Evolutionary conservation across 2,329 filamentous ascomycete species (phyloP).

Genomic region (Tolypocladium sp.): DNA sequence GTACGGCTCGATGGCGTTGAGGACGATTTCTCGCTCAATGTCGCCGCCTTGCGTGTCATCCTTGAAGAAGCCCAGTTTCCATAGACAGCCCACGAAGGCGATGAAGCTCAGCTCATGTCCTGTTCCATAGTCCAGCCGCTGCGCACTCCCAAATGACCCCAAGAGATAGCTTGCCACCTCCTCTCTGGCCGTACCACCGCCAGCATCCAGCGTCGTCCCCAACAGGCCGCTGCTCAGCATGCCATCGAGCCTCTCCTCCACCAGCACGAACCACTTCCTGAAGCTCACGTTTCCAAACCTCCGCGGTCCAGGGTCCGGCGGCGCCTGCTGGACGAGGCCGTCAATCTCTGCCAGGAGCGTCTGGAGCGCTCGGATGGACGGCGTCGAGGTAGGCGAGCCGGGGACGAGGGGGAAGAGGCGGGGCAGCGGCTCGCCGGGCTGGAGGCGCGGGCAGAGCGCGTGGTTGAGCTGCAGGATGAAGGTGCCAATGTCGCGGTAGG

Average conservation of each 20-base stretch:
- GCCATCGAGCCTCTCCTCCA: slow-evolving; percentile 47
- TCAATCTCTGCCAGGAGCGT: slow-evolving; percentile 56
- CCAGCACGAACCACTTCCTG: slow-evolving; percentile 67
- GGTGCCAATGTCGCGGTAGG: slow-evolving; percentile 77
- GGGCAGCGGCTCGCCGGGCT: slow-evolving; percentile 21
- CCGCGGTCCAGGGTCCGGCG: slow-evolving; percentile 76
- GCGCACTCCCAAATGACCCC: slow-evolving; percentile 78
- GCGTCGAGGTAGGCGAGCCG: slow-evolving; percentile 25
- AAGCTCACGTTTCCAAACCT: slow-evolving; percentile 92
- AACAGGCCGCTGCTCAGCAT: slow-evolving; percentile 20
- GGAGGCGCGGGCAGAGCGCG: slow-evolving; percentile 64
- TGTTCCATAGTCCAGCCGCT: slow-evolving; percentile 89
- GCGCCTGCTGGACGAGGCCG: slow-evolving; percentile 63
- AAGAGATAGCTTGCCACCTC: slow-evolving; percentile 76
- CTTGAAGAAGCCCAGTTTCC: slow-evolving; percentile 78
- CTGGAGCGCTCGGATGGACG: slow-evolving; percentile 56
- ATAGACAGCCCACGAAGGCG: slow-evolving; percentile 80
- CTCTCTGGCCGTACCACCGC: slow-evolving; percentile 39
- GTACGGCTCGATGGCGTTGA: slow-evolving; percentile 75
- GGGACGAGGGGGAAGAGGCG: slow-evolving; percentile 34
- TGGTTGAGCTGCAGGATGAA: slow-evolving; percentile 89
- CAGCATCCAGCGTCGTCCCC: slow-evolving; percentile 17
- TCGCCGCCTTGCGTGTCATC: slow-evolving; percentile 40
- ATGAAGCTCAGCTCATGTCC: slow-evolving; percentile 94
- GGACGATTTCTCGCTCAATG: slow-evolving; percentile 69